phyloP scores from a whole-genome alignment of 1,284 basidiomycete genomes.

The Wolfiporia cocos region DNA sequence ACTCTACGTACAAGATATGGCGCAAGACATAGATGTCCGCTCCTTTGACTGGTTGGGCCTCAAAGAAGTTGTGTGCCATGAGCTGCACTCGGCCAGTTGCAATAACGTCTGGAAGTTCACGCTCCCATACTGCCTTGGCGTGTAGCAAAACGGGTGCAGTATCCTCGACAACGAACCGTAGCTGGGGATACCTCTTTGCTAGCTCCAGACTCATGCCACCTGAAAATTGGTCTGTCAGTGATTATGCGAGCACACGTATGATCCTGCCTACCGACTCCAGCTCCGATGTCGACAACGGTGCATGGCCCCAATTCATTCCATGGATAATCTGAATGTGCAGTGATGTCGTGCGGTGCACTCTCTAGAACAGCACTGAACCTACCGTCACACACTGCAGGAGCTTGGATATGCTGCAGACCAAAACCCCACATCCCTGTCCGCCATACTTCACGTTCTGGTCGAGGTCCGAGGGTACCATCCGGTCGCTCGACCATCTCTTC shows the following conservation, averaged over 20 bases:
- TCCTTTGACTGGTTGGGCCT: constrained; percentile 19
- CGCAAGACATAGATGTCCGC: constrained; percentile 23
- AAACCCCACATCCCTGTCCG: constrained; percentile 9
- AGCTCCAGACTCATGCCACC: constrained; percentile 12
- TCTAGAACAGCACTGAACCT: not conserved
- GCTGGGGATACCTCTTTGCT: constrained; percentile 9
- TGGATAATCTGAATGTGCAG: constrained; percentile 8
- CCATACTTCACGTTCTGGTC: constrained; percentile 9
- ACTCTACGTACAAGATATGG: constrained; percentile 13
- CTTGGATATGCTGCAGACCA: constrained; percentile 7
- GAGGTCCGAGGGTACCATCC: constrained; percentile 7
- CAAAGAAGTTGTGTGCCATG: constrained; percentile 23
- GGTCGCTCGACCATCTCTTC: constrained; percentile 5
- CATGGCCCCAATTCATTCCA: constrained; percentile 10
- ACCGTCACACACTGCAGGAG: constrained; percentile 7
- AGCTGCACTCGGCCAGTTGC: constrained; percentile 1
- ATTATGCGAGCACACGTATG: not conserved
- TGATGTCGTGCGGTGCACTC: not conserved
- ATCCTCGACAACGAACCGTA: constrained; percentile 17
- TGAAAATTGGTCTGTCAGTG: not conserved
- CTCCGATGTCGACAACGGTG: constrained; percentile 17
- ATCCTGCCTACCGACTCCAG: constrained; percentile 10
- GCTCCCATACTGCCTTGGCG: constrained; percentile 6
- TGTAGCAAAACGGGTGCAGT: constrained; percentile 1
- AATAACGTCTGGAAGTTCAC: constrained; percentile 3